Base-by-base conservation (phyloP, 1,284 basidiomycete species). In the Cerrena zonata region DNA sequence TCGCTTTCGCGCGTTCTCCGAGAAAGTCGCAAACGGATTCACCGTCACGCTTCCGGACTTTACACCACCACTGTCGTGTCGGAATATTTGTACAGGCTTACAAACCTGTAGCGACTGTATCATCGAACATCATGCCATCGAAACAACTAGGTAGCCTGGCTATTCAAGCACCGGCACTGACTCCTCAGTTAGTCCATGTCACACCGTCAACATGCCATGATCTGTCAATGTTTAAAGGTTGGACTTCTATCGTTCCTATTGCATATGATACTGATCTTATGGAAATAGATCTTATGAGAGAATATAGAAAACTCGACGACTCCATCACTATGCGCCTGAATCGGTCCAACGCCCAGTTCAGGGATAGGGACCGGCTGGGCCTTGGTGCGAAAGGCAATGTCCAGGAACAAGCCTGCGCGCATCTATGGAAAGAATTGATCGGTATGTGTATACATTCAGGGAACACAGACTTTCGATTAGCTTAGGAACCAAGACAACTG, bases 221-320 rank as follows among this genome's bases (percentile, higher is more conserved):
- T 61, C 75, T 94, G 27, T 81, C 81, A 18, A 61, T 88, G 5
- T 94, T 94, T 76, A 92, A 91, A 80, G 88, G 91, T 87, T 13
- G 50, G 24, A 24, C 55, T 25, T 50, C 48, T 30, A 19, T 19
- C 23, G n/a, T 42, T 24, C 22, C 13, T 23, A 24, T 42, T 19
- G 27, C 18, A 23, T 23, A 25, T 49, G 27, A 38, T 13, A 12
- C 19, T 22, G 21, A 10, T 24, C 15, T 48, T 18, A 18, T 44
- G 40, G 21, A 10, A 39, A 18, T 44, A 94, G 91, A 91, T 57
- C 80, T 93, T 60, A 77, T 94, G 67, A 82, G 77, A 62, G 89
- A 94, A 66, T 93, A 94, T 65, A 78, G 91, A 58, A 84, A 79
- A 59, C 73, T 94, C 5, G 91, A 94, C 67, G 91, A 94, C 64